These are phyloP conservation scores for Metschnikowia drakensbergensis DNA, from an alignment of 805 yeast genomes.

Conservation along the genomic window DNA sequence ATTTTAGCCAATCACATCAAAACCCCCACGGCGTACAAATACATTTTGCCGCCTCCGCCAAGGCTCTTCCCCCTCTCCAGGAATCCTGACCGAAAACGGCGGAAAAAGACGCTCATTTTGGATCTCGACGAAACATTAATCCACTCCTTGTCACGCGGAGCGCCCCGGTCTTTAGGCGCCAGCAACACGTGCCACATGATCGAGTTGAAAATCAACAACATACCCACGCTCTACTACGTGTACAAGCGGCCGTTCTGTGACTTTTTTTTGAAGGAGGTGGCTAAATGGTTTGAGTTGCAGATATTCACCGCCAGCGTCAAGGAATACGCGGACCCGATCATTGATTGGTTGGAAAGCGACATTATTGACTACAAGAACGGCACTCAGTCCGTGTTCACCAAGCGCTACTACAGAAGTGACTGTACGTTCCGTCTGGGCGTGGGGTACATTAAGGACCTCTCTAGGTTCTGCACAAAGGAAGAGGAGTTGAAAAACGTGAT, in stretches of 20 bases:
- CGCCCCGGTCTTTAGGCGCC: conserved; percentile 41
- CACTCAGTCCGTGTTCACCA: conserved; percentile 37
- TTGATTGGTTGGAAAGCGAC: conserved; percentile 82
- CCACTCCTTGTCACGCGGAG: conserved; percentile 77
- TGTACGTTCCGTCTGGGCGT: conserved; percentile 75
- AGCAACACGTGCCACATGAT: conserved; percentile 54
- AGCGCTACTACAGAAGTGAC: conserved; percentile 71
- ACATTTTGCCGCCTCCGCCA: conserved; percentile 45
- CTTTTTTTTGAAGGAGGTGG: conserved; percentile 69
- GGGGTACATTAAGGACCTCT: conserved; percentile 65
- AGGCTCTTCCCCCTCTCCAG: conserved; percentile 39
- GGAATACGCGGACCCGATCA: conserved; percentile 96
- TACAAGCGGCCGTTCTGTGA: conserved; percentile 92
- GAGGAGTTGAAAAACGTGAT: conserved; percentile 65
- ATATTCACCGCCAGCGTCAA: conserved; percentile 92
- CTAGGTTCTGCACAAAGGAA: conserved; percentile 53
- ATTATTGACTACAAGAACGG: conserved; percentile 21
- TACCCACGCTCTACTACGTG: conserved; percentile 82
- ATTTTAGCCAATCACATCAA: conserved; percentile 38
- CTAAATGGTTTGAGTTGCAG: conserved; percentile 83
- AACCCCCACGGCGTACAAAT: conserved; percentile 41
- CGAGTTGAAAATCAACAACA: conserved; percentile 66
- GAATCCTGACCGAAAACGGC: conserved; percentile 34
- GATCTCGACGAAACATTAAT: conserved; percentile 94
- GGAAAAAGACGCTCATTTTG: conserved; percentile 68